Evolutionary conservation across 164 flowering plant species (phyloP).

Genomic region (Cinnamomum micranthum): DNA sequence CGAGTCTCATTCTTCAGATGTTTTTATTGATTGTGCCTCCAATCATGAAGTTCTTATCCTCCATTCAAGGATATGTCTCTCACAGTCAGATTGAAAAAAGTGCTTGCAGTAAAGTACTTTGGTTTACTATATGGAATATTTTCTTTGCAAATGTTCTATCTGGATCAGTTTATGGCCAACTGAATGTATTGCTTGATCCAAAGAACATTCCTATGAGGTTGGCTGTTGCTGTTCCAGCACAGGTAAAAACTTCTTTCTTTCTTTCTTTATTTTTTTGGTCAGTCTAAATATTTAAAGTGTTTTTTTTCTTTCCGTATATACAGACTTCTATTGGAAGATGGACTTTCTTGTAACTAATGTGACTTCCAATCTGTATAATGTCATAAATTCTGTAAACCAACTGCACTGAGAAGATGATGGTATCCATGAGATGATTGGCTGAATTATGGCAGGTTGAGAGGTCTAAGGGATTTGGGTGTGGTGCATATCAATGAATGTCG

Average conservation of each 20-base stretch:
- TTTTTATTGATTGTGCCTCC: constrained; percentile 76
- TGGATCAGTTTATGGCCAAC: constrained; percentile 53
- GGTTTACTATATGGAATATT: constrained; percentile 87
- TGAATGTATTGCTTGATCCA: constrained; percentile 58
- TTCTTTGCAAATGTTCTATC: constrained; percentile 89
- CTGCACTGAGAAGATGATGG: too few species aligned
- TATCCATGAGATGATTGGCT: too few species aligned
- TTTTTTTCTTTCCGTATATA: neutral
- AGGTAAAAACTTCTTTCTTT: constrained; percentile 38
- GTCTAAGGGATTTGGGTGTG: too few species aligned
- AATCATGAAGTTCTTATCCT: constrained; percentile 67
- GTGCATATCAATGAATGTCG: too few species aligned
- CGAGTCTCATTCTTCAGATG: constrained; percentile 81
- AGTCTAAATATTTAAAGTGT: neutral
- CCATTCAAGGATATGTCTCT: constrained; percentile 78
- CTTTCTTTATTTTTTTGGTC: neutral
- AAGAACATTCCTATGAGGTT: constrained; percentile 57
- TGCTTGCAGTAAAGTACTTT: constrained; percentile 72
- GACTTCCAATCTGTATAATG: neutral
- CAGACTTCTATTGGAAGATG: neutral
- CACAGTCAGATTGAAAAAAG: constrained; percentile 70
- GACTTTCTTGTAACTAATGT: neutral
- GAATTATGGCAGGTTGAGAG: too few species aligned
- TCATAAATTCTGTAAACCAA: too few species aligned
- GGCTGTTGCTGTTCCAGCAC: constrained; percentile 82